Evolutionary conservation across 2,329 filamentous ascomycete genomes (phyloP), one percentile per base, ranked within the genome.

Genomic region (Cytospora chrysosperma): DNA sequence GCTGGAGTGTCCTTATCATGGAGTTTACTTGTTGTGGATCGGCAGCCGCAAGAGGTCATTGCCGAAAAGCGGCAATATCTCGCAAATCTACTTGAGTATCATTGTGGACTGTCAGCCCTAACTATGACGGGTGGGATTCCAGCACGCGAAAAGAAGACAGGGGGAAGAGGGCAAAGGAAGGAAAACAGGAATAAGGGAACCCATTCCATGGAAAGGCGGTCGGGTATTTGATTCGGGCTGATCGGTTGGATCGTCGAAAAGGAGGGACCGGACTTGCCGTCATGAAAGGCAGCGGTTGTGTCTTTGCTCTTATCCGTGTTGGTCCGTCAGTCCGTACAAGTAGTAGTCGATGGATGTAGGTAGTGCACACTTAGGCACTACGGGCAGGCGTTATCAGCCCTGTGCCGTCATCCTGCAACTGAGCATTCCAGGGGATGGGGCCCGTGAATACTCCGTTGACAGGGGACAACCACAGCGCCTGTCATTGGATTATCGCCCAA

Each of bases 211-310:
- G 52, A 28, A 49, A 19, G 34, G 24, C 47, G 40, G 37, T 49
- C 59, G 59, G 59, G 32, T 9, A 30, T 40, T 40, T 6, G 37
- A 9, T 19, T n/a, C 37, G 53, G 59, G 59, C 37, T 53, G 59
- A 61, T 61, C 59, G 52, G 53, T 51, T 49, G 30, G 59, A 47
- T 47, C 43, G 19, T 47, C 49, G 54, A 55, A 53, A 17, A 34
- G 40, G 37, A 61, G 40, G 40, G 37, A 61, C 55, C 59, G 59
- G 59, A 55, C 43, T 55, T 55, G 59, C 59, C 59, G 59, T 55
- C 27, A 21, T 30, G 59, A 52, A 32, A 26, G 40, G n/a, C n/a
- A n/a, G n/a, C n/a, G n/a, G n/a, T n/a, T n/a, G n/a, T n/a, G n/a
- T n/a, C n/a, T n/a, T n/a, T n/a, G n/a, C n/a, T n/a, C n/a, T 34